Evolutionary conservation across 768 basidiomycete genomes (phyloP).

Genomic region (Pleurotus sapidus): DNA sequence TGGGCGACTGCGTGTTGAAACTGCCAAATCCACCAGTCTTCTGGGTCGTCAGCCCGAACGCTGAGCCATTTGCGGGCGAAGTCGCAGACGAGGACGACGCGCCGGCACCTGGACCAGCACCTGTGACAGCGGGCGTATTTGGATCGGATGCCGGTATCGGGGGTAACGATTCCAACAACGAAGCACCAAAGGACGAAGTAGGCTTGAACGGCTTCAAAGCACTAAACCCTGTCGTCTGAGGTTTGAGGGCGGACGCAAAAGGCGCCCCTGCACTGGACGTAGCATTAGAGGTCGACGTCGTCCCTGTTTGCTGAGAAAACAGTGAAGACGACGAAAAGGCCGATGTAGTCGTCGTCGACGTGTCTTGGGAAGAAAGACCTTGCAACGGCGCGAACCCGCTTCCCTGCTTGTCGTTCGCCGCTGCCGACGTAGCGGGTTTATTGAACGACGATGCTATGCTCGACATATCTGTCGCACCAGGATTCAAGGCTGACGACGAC

Average conservation of each 20-base stretch:
- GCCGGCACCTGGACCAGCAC: conserved; percentile 18
- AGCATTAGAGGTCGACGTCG: conserved; percentile 21
- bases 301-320: conserved; percentile 50
- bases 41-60: conserved; percentile 6
- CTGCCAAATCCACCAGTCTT: conserved; percentile 16
- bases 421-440: conserved; percentile 24
- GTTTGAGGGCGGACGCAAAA: conserved; percentile 29
- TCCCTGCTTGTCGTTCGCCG: conserved; percentile 8
- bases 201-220: conserved; percentile 84
- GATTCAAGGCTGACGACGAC: conserved; percentile 36
- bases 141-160: conserved; percentile 62
- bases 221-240: conserved; percentile 50
- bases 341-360: conserved; percentile 37
- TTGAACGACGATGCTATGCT: conserved; percentile 74
- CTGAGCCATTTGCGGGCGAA: conserved; percentile 26
- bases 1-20: conserved; percentile 28
- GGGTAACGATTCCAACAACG: conserved; percentile 70
- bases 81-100: conserved; percentile 6
- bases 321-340: conserved; percentile 44
- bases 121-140: conserved; percentile 40
- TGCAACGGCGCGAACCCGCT: conserved; percentile 14
- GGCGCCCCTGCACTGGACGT: conserved; percentile 26
- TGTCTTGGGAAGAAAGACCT: conserved; percentile 24
- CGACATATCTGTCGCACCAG: conserved; percentile 56
- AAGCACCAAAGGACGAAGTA: conserved; percentile 74